phyloP scores from a whole-genome alignment of 805 yeast genomes.

The Kodamaea lidongshanica region DNA sequence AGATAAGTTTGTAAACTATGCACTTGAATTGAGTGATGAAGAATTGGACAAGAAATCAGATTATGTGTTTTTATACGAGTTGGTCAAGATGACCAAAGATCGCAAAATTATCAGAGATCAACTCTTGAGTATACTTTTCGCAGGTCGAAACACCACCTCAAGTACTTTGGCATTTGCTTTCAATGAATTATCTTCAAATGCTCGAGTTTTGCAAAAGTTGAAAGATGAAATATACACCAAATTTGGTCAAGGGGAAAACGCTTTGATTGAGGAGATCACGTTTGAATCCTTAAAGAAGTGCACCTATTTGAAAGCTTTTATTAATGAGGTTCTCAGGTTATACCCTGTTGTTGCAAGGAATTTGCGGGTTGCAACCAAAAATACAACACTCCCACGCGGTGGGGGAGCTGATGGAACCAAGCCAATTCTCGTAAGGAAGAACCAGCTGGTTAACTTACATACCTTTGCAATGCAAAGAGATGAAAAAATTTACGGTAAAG shows the following conservation, averaged over 20 bases:
- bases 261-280: constrained; percentile 33
- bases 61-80: constrained; percentile 43
- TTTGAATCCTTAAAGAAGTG: constrained; percentile 47
- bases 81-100: constrained; percentile 45
- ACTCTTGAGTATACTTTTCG: constrained; percentile 44
- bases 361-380: constrained; percentile 39
- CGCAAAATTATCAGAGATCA: constrained; percentile 45
- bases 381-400: constrained; percentile 46
- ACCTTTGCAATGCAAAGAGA: constrained; percentile 18
- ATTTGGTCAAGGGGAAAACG: constrained; percentile 29
- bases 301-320: constrained; percentile 40
- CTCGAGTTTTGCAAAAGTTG: constrained; percentile 30
- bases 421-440: constrained; percentile 21
- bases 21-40: constrained; percentile 10
- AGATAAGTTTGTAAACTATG: constrained; percentile 13
- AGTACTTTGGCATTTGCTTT: constrained; percentile 41
- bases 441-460: constrained; percentile 15
- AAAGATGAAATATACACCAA: constrained; percentile 29
- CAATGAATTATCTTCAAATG: constrained; percentile 41
- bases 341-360: constrained; percentile 49
- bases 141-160: constrained; percentile 56
- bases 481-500: constrained; percentile 25
- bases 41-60: constrained; percentile 14
- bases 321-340: constrained; percentile 45
- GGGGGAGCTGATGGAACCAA: constrained; percentile 34